Conservation (phyloP, 345 rosid genomes). For the Linum trigynum region DNA sequence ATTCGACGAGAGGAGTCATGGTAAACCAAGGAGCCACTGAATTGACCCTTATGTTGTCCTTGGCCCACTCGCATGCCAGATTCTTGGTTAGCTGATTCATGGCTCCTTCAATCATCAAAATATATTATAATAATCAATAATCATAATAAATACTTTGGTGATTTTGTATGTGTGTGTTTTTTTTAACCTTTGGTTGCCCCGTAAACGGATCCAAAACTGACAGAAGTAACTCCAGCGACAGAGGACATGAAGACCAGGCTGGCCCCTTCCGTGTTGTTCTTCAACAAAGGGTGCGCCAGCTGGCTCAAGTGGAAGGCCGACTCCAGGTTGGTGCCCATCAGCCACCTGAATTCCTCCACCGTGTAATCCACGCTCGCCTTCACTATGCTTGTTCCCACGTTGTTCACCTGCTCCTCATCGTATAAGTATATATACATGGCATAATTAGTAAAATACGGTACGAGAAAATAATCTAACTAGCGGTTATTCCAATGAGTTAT, state of each 20-base stretch:
- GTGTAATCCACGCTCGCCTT: constrained; percentile 1
- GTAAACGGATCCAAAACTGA: background rate
- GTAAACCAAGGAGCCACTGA: constrained; percentile 13
- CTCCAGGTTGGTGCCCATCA: constrained; percentile 16
- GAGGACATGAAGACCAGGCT: constrained; percentile 5
- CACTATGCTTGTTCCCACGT: background rate
- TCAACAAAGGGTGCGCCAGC: constrained; percentile 11
- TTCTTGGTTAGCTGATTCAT: constrained; percentile 12
- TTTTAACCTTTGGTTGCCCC: constrained; percentile 16
- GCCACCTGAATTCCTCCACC: background rate
- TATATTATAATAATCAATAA: background rate
- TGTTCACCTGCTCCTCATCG: constrained; percentile 15
- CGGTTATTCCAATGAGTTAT: too few species aligned
- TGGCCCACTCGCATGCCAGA: constrained; percentile 22
- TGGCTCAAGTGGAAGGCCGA: constrained; percentile 11
- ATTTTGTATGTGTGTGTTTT: too few species aligned
- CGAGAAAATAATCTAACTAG: too few species aligned
- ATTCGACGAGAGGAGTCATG: constrained; percentile 5
- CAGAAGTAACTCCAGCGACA: background rate
- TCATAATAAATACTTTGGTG: background rate
- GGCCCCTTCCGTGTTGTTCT: background rate
- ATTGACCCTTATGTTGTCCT: constrained; percentile 16
- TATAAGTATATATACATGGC: too few species aligned
- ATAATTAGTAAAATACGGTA: background rate
- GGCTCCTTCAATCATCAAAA: constrained; percentile 9